Percentiles rank a stretch among this genome's conserved stretches.
Conservation (phyloP, 1,139 yeast genomes). For the Casaregolazyma lundiana region DNA sequence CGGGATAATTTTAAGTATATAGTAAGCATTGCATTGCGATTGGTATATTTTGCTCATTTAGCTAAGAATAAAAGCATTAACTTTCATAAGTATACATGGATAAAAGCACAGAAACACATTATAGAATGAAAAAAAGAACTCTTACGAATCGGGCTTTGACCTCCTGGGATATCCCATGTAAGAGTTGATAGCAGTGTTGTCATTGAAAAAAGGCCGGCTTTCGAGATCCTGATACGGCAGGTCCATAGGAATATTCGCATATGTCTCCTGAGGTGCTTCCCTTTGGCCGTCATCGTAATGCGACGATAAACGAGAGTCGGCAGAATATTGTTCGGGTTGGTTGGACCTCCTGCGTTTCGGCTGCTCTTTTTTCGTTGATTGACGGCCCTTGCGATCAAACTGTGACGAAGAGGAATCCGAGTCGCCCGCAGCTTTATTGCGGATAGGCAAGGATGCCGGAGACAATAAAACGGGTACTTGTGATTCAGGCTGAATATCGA, state of each 20-base stretch:
- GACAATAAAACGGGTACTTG: neutral
- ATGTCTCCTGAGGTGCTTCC: neutral
- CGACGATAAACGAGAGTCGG: neutral
- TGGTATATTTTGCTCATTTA: neutral
- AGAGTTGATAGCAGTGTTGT: constrained; percentile 9
- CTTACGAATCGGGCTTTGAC: constrained; percentile 7
- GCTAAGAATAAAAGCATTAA: neutral
- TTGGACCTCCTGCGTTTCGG: neutral
- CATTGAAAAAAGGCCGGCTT: constrained; percentile 7
- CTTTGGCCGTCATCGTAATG: neutral
- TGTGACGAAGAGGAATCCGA: neutral
- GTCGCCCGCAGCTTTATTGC: constrained; percentile 2
- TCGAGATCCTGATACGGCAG: constrained; percentile 6
- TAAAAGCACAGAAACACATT: neutral
- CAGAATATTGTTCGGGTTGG: neutral
- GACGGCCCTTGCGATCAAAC: neutral
- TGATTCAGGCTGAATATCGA: constrained; percentile 5
- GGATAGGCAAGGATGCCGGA: neutral
- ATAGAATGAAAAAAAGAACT: neutral
- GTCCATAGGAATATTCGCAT: neutral
- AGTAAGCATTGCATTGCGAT: neutral
- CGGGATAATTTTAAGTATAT: no score
- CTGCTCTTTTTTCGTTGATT: neutral
- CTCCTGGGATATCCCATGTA: constrained; percentile 8
- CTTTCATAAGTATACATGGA: constrained; percentile 1